Evolutionary conservation across 306 rosid species (phyloP), one percentile per base, ranked within the genome.

Genomic region (Medicago truncatula): DNA sequence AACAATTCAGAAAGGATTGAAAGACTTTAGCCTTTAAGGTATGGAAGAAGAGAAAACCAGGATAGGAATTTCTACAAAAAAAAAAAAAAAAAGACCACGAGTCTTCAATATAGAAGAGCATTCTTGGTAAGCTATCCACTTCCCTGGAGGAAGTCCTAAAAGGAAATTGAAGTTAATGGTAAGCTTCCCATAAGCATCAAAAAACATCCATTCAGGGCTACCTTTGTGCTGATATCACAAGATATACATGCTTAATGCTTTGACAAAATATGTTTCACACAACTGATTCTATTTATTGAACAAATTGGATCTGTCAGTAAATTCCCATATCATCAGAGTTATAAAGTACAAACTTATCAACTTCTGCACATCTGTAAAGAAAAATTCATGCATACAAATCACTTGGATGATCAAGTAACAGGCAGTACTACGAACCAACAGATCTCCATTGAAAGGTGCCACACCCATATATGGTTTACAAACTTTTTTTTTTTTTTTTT

Each of bases 241-340:
- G 49, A 63, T 21, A 39, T 39, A 63, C 52, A 57, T 36, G 71
- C 21, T 70, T 50, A 47, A 67, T 36, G 64, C 28, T 70, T 23
- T 70, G 66, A 52, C 49, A 4, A 54, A 54, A 72, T 41, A 53
- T 53, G 78, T 47, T 65, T 49, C 36, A 57, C 44, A 62, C 40
- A 72, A n/a, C 62, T 54, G 28, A 73, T 65, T 49, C 61, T 43
- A 64, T 62, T 71, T 78, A 13, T 17, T 17, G 25, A 72, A 53
- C 46, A 61, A n/a, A 34, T 49, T 40, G 64, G 5, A 57, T 67
- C 6, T 79, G 39, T 64, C 70, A 7, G 8, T 6, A 75, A 64
- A 38, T 44, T 56, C 50, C 36, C 70, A 16, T 41, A 66, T 73
- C 62, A 66, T 73, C 62, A 62, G 5, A 13, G 38, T 64, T 64